Conservation (phyloP, 2,329 filamentous ascomycete genomes). For the Orbilia blumenaviensis region DNA sequence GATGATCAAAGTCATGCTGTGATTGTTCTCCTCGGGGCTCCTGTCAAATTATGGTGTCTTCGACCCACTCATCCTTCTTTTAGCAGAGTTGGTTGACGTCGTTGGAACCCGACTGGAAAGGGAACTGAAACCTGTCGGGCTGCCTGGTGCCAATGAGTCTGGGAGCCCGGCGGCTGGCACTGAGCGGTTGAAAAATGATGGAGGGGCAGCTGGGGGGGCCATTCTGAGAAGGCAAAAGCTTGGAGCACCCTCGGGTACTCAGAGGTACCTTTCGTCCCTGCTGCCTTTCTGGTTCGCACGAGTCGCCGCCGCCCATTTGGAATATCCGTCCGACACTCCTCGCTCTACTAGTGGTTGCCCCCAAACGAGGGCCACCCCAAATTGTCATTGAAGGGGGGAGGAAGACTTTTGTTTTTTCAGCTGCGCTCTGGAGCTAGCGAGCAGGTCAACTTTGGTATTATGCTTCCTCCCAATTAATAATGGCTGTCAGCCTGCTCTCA, state of each 20-base stretch:
- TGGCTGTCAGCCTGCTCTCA: conserved; percentile 47
- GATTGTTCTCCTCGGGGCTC: conserved; percentile 27
- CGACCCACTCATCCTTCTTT: conserved; percentile 48
- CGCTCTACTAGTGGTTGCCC: conserved; percentile 44
- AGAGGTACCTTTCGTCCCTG: conserved; percentile 44
- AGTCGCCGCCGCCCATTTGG: conserved; percentile 52
- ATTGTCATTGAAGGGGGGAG: conserved; percentile 20
- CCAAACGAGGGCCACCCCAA: conserved; percentile 30
- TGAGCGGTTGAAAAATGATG: conserved; percentile 5
- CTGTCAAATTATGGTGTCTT: conserved; percentile 42
- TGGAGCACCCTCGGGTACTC: conserved; percentile 36
- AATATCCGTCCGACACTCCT: conserved; percentile 52
- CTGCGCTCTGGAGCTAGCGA: conserved; percentile 48
- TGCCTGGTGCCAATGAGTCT: conserved; percentile 46
- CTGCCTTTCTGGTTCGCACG: conserved; percentile 42
- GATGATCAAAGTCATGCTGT: conserved; percentile 40
- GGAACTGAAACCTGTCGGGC: conserved; percentile 52
- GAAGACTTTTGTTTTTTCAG: conserved; percentile 44
- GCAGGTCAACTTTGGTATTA: conserved; percentile 45
- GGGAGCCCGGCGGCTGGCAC: conserved; percentile 27
- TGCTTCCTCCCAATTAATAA: conserved; percentile 48
- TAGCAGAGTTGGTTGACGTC: conserved; percentile 41
- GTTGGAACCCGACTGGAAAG: conserved; percentile 51
- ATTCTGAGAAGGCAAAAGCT: conserved; percentile 36
- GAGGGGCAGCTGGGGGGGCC: conserved; percentile 2